phyloP scores from a whole-genome alignment of 352 stramenopile genomes.

The Plasmopara viticola region DNA sequence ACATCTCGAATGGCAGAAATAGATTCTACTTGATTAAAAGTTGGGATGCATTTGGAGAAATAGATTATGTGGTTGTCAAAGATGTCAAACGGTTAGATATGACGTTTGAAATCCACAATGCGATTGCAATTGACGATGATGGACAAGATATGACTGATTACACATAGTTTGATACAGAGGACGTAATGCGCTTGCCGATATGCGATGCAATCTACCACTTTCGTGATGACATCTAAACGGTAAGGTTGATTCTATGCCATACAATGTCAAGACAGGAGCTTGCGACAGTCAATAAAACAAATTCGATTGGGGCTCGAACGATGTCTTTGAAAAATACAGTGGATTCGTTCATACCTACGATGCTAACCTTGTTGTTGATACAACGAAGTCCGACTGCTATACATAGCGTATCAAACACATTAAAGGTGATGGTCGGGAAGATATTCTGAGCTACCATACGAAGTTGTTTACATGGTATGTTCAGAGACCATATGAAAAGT shows the following conservation, averaged over 20 bases:
- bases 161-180: not conserved
- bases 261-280: constrained; percentile 2
- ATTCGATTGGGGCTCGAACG: constrained; percentile 2
- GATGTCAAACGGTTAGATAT: constrained; percentile 1
- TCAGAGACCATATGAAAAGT: constrained; percentile 2
- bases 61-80: constrained; percentile 3
- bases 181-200: not conserved
- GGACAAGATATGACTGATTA: not conserved
- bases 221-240: constrained; percentile 2
- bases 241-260: not conserved
- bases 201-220: not conserved
- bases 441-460: not conserved
- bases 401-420: constrained; percentile 1
- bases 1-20: not conserved
- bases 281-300: not conserved
- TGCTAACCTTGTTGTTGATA: not conserved
- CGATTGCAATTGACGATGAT: not conserved
- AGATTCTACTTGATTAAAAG: constrained; percentile 3
- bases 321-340: not conserved
- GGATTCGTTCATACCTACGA: constrained; percentile 2
- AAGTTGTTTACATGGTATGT: constrained; percentile 2
- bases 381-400: not conserved
- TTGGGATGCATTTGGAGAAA: constrained; percentile 3
- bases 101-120: constrained; percentile 1
- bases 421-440: constrained; percentile 1